These are phyloP conservation scores for Arthrobotrys pseudoclavata DNA, from an alignment of 2,329 filamentous ascomycete genomes.

Conservation along the genomic window DNA sequence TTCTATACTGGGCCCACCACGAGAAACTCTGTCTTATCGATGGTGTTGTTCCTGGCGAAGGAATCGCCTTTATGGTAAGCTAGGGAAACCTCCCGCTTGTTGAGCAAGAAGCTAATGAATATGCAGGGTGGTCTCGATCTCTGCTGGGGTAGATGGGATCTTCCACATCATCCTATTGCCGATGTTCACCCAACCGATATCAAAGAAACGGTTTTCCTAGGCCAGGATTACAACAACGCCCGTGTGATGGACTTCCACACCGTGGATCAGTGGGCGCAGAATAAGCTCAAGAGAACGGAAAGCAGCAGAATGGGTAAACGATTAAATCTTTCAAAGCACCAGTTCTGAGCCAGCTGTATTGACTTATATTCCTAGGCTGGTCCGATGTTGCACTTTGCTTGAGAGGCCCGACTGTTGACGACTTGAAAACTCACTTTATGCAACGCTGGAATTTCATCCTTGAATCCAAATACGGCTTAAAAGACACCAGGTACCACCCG, in stretches of 20 bases:
- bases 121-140: slow-evolving; percentile 77
- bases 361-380: slow-evolving; percentile 71
- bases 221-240: slow-evolving; percentile 94
- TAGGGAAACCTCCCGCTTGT: not conserved
- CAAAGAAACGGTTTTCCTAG: slow-evolving; percentile 82
- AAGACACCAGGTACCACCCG: slow-evolving; percentile 28
- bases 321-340: not conserved
- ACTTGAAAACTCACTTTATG: slow-evolving; percentile 81
- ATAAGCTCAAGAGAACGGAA: slow-evolving; percentile 84
- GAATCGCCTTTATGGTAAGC: slow-evolving; percentile 83
- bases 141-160: slow-evolving; percentile 90
- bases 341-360: not conserved
- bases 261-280: slow-evolving; percentile 83
- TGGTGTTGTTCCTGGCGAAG: slow-evolving; percentile 67
- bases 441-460: slow-evolving; percentile 94
- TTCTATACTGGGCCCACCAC: slow-evolving; percentile 93
- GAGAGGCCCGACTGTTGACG: slow-evolving; percentile 79
- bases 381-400: slow-evolving; percentile 85
- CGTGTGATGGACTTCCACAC: slow-evolving; percentile 84
- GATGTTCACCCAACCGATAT: slow-evolving; percentile 85
- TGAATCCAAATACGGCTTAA: slow-evolving; percentile 73
- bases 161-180: slow-evolving; percentile 85
- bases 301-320: slow-evolving; percentile 79
- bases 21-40: slow-evolving; percentile 91
- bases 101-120: slow-evolving; percentile 4